Base-by-base conservation (phyloP, 1,139 yeast genomes). In the Saccharomyces hybrid region DNA sequence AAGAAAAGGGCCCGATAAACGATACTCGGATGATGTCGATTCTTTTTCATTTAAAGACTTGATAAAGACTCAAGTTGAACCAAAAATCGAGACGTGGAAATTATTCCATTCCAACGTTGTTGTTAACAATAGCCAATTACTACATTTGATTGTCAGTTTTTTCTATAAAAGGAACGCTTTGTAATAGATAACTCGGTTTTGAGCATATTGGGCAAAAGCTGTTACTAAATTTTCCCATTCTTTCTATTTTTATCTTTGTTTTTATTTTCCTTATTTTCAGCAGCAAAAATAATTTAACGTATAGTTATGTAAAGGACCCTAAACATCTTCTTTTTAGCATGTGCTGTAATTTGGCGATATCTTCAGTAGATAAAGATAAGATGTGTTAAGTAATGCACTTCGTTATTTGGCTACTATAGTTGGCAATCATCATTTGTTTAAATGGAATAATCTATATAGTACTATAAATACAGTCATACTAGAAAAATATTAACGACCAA, bases 401-500 rank as follows among this genome's bases (percentile, higher is more conserved):
- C 38, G n/a, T n/a, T n/a, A 7, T n/a, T 38, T 2, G 9, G 25
- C 20, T 8, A 20, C 23, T 20, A 9, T 20, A n/a, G 25, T 38
- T 8, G 8, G 25, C 13, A 38, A 20, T 16, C 44, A 11, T 38
- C 20, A 11, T 16, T 38, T 20, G 6, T 16, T 20, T 16, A 4
- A 20, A 38, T 23, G 28, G 28, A 13, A 26, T 2, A 46, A 7
- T 25, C 11, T 30, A 27, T 14, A 30, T 28, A 41, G n/a, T 16
- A 7, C 9, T 41, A 20, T 14, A 27, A 27, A 14, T 14, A 48
- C 25, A 48, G 9, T n/a, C 9, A 30, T 13, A 30, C 30, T 48
- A 48, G 6, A 20, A 48, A 46, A 20, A 27, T n/a, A 46, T 52
- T 58, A 65, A 57, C 75, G 73, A 30, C 80, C 77, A 62, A 78